phyloP scores from a whole-genome alignment of 371 early-diverging fungal genomes.

The Rhizoclosmatium hyalinum region DNA sequence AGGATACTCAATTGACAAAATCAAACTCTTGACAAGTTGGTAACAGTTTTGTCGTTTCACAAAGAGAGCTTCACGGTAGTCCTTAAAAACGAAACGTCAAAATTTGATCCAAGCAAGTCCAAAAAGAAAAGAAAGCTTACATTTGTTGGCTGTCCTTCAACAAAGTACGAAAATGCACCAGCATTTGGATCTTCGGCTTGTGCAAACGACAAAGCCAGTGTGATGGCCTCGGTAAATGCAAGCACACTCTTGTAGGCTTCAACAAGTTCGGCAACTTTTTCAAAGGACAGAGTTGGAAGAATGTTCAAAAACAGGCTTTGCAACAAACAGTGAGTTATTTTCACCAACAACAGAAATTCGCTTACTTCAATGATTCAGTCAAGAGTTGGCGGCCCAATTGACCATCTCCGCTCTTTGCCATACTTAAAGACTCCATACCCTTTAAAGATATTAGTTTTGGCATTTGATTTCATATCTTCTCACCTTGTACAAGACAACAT shows the following conservation, averaged over 20 bases:
- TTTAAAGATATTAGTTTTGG: neutral
- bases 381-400: conserved; percentile 57
- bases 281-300: conserved; percentile 61
- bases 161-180: conserved; percentile 40
- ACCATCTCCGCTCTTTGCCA: conserved; percentile 35
- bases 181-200: conserved; percentile 68
- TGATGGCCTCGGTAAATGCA: conserved; percentile 66
- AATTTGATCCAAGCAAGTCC: neutral
- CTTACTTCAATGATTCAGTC: conserved; percentile 60
- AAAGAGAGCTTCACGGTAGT: conserved; percentile 33
- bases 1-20: conserved; percentile 27
- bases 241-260: conserved; percentile 58
- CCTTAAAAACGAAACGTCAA: conserved; percentile 7
- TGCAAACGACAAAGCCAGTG: conserved; percentile 77
- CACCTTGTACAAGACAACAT: conserved; percentile 80
- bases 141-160: conserved; percentile 36
- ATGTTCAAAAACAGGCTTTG: conserved; percentile 46
- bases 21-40: conserved; percentile 46
- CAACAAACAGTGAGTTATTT: too few species aligned
- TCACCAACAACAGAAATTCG: neutral
- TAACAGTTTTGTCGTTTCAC: conserved; percentile 57
- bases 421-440: conserved; percentile 49
- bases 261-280: conserved; percentile 68
- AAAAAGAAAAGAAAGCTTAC: conserved; percentile 8
- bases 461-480: conserved; percentile 45